Evolutionary conservation across 2,329 filamentous ascomycete species (phyloP), one percentile per base, ranked within the genome.

Genomic region (Apiospora rasikravindrae): DNA sequence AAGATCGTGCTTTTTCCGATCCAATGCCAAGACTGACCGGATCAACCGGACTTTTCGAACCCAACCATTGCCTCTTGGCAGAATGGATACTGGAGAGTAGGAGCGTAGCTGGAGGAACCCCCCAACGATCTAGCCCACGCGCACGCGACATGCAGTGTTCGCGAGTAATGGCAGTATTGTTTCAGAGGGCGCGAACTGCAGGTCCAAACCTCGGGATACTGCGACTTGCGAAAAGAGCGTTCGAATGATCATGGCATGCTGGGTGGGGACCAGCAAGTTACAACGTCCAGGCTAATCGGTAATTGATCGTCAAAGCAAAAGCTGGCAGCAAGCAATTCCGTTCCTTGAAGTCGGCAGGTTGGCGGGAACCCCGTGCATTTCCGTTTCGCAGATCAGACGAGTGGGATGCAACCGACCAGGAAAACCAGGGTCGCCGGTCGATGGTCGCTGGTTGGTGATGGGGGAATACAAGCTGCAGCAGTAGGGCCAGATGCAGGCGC

Each of bases 381-480:
- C 57, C 57, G 57, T 40, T 64, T 40, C 19, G 57, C 57, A 64
- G 57, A 64, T 64, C 57, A 64, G 57, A 64, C 33, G 33, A 64
- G 57, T 64, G 57, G 57, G 57, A 40, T 40, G 33, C 57, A 64
- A 6, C 53, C 53, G 16, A 33, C 53, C 53, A 61, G 45, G 26
- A 57, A 57, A 57, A 26, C 26, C 26, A 57, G 51, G 26, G 51
- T 57, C 51, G 51, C 6, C 14, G 40, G 40, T 42, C 40, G 8
- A 11, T 42, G 8, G 40, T 42, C 13, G 26, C 16, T 57, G 51
- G 26, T 57, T 29, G 51, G 51, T 57, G 51, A 57, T 57, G 29
- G 51, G 16, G 51, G 51, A n/a, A 53, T 57, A 24, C 24, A 29
- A 47, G 44, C 44, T 57, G 51, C 51, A 29, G 51, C 26, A 37